A percentile compares a stretch with the other conserved stretches of the same genome.
phyloP scores from a whole-genome alignment of 2,329 filamentous ascomycete genomes.

The Calonectria fujianensis region DNA sequence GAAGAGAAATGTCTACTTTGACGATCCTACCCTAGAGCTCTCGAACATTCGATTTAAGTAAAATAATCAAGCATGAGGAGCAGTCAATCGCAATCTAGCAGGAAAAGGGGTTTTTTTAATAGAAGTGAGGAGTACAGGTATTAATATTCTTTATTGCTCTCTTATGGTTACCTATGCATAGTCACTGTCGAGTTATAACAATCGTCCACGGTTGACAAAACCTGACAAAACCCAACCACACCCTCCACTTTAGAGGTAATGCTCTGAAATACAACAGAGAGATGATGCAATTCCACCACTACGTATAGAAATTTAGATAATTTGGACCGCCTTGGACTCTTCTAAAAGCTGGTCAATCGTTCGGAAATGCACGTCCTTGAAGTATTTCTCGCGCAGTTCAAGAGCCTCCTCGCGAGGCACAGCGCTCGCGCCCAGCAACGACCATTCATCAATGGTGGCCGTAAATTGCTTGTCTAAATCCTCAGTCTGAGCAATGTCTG shows the following conservation, averaged over 20 bases:
- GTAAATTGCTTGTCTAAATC: conserved; percentile 8
- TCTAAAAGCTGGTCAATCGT: not conserved
- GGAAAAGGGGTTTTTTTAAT: rapidly evolving
- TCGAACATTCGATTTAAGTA: not conserved
- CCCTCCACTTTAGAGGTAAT: not conserved
- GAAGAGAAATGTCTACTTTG: not conserved
- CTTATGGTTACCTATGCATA: not conserved
- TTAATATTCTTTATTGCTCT: not conserved
- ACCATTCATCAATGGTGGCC: conserved; percentile 13
- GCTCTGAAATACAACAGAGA: not conserved
- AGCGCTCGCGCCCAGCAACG: not conserved
- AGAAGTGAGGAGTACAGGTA: not conserved
- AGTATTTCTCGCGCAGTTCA: not conserved
- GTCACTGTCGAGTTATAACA: not conserved
- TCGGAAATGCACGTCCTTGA: conserved; percentile 8
- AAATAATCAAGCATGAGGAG: not conserved
- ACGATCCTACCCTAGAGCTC: not conserved
- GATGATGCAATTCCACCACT: not conserved
- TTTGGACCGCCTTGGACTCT: not conserved
- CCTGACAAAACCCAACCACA: not conserved
- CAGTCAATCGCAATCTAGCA: not conserved
- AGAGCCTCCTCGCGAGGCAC: not conserved
- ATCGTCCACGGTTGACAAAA: not conserved
- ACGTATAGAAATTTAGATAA: not conserved
- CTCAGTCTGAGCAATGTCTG: not conserved